phyloP scores from a whole-genome alignment of 1,139 yeast genomes.

The Hansenula anomala region DNA sequence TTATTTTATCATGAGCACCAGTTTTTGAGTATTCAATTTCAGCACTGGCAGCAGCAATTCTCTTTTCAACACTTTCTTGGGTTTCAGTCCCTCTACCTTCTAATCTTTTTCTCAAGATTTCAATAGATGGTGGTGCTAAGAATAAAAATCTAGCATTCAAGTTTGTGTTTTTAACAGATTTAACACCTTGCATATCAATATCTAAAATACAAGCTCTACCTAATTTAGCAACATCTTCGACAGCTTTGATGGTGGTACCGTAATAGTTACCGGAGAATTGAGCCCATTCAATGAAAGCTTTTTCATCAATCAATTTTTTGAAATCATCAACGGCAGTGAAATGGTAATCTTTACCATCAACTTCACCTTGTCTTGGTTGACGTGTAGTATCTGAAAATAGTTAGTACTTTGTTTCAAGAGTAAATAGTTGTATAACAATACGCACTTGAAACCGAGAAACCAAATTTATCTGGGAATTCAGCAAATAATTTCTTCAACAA shows the following conservation, averaged over 20 bases:
- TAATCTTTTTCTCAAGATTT: conserved; percentile 66
- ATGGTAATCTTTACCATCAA: conserved; percentile 83
- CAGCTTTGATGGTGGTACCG: conserved; percentile 88
- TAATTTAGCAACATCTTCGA: conserved; percentile 46
- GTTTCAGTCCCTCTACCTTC: conserved; percentile 94
- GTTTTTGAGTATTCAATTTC: conserved; percentile 86
- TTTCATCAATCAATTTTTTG: conserved; percentile 64
- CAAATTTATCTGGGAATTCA: conserved; percentile 85
- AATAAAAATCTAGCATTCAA: conserved; percentile 84
- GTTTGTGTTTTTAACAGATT: conserved; percentile 77
- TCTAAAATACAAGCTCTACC: conserved; percentile 84
- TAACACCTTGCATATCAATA: conserved; percentile 98
- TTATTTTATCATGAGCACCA: conserved; percentile 86
- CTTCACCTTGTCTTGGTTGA: conserved; percentile 87
- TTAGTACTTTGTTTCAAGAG: too few relatives aligned
- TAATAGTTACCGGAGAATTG: conserved; percentile 96
- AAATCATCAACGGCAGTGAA: conserved; percentile 77
- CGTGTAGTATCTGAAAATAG: conserved; percentile 63
- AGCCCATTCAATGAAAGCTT: conserved; percentile 94
- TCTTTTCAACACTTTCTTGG: conserved; percentile 71
- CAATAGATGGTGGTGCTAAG: conserved; percentile 89
- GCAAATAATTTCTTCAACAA: conserved; percentile 83
- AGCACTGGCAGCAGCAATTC: conserved; percentile 79
- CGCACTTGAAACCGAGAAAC: conserved; percentile 74
- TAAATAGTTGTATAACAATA: too few relatives aligned